Conservation (phyloP, 1,284 basidiomycete genomes). For the Pseudozyma sp. region DNA sequence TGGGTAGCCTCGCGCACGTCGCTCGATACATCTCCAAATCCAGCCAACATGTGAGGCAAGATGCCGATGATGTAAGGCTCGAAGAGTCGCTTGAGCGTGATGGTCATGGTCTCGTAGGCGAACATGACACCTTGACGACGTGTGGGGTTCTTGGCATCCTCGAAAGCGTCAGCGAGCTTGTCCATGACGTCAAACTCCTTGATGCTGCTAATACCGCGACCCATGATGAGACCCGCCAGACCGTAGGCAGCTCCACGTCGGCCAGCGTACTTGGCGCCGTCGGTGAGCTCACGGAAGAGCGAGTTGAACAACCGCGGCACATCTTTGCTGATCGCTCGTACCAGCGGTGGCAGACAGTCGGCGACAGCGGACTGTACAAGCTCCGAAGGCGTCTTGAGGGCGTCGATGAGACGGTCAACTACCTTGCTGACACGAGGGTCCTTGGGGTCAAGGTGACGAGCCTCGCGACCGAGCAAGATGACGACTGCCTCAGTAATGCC, state of each 20-base stretch:
- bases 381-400: conserved; percentile 93
- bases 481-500: conserved; percentile 89
- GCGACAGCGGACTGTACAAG: conserved; percentile 96
- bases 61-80: conserved; percentile 92
- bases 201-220: conserved; percentile 85
- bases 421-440: conserved; percentile 72
- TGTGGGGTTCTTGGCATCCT: conserved; percentile 90
- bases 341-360: conserved; percentile 86
- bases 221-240: conserved; percentile 90
- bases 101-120: conserved; percentile 86
- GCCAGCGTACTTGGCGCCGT: conserved; percentile 82
- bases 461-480: conserved; percentile 92
- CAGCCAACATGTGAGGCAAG: conserved; percentile 84
- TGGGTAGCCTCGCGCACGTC: conserved; percentile 96
- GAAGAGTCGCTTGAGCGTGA: conserved; percentile 86
- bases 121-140: conserved; percentile 94
- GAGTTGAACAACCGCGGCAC: conserved; percentile 74
- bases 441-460: conserved; percentile 82
- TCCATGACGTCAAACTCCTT: conserved; percentile 84
- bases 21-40: conserved; percentile 88
- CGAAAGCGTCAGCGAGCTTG: conserved; percentile 80
- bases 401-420: conserved; percentile 88
- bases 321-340: conserved; percentile 76
- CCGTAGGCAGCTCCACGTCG: conserved; percentile 96
- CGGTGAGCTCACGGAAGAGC: conserved; percentile 76